Evolutionary conservation across 805 yeast species (phyloP).

Genomic region (Kockiozyma suomiensis): DNA sequence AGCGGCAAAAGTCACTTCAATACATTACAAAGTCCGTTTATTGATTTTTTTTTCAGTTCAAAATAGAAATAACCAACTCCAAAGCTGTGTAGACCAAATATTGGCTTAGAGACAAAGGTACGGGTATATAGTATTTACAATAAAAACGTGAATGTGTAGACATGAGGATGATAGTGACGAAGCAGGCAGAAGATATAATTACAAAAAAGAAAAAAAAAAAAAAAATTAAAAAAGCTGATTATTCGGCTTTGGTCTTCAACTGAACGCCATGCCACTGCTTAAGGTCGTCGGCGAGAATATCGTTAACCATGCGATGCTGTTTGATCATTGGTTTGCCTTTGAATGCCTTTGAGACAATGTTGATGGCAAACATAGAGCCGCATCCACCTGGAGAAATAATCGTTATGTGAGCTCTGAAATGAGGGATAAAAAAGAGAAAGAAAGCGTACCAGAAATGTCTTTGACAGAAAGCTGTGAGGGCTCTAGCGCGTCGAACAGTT

Average conservation of each 20-base stretch:
- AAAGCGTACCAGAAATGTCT: slow-evolving; percentile 69
- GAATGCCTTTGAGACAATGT: slow-evolving; percentile 70
- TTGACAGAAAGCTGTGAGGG: slow-evolving; percentile 69
- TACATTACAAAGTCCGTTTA: no score
- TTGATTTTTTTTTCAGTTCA: neutral
- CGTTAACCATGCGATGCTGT: slow-evolving; percentile 90
- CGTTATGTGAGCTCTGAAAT: neutral
- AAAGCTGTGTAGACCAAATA: neutral
- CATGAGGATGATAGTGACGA: neutral
- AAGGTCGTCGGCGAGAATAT: slow-evolving; percentile 78
- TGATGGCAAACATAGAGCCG: slow-evolving; percentile 95
- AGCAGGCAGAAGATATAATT: neutral
- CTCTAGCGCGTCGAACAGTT: slow-evolving; percentile 55
- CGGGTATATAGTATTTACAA: neutral
- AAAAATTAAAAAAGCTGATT: neutral
- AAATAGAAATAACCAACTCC: neutral
- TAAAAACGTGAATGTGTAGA: neutral
- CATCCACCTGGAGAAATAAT: slow-evolving; percentile 64
- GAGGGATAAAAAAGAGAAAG: neutral
- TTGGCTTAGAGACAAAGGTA: neutral
- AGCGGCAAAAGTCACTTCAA: no score
- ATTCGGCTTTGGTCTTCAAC: slow-evolving; percentile 63
- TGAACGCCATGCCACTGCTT: slow-evolving; percentile 94
- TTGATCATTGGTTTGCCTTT: slow-evolving; percentile 82
- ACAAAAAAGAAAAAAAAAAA: neutral